phyloP scores from a whole-genome alignment of 2,329 filamentous ascomycete species.

The Pestalotiopsis sp. region DNA sequence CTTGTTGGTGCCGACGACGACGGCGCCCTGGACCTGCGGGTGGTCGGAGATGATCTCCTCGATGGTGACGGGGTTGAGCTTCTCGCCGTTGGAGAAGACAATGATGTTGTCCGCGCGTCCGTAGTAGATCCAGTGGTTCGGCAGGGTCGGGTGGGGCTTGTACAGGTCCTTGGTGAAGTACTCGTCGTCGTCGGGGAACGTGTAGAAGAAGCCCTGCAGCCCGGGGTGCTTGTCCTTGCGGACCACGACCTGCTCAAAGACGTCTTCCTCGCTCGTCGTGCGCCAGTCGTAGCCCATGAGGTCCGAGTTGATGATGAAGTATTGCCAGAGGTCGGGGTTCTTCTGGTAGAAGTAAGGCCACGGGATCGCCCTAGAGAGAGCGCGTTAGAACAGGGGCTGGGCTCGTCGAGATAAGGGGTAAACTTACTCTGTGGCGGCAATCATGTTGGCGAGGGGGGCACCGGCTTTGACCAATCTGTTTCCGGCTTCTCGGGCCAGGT shows the following conservation, averaged over 20 bases:
- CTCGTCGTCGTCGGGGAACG: constrained; percentile 41
- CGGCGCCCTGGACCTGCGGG: constrained; percentile 39
- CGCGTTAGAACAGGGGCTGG: constrained; percentile 16
- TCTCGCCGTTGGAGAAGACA: constrained; percentile 53
- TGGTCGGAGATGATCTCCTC: constrained; percentile 42
- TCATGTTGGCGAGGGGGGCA: constrained; percentile 36
- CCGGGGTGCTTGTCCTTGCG: constrained; percentile 21
- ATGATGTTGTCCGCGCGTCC: constrained; percentile 48
- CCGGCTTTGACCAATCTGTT: constrained; percentile 39
- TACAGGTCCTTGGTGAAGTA: constrained; percentile 49
- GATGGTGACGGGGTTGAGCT: constrained; percentile 50
- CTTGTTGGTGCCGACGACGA: constrained; percentile 47
- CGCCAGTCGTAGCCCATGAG: constrained; percentile 45
- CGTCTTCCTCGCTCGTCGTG: constrained; percentile 20
- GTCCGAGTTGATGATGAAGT: constrained; percentile 43
- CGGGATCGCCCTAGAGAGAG: constrained; percentile 31
- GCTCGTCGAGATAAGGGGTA: neutral
- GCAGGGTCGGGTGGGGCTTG: constrained; percentile 38
- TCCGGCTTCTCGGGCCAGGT: constrained; percentile 38
- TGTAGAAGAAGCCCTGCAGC: constrained; percentile 39
- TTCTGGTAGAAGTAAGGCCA: constrained; percentile 37
- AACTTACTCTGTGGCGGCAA: constrained; percentile 45
- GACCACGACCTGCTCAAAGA: constrained; percentile 32
- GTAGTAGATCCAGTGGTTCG: constrained; percentile 39
- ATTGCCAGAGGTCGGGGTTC: constrained; percentile 41